These are phyloP conservation scores for Colletotrichum sp. DNA, from an alignment of 2,329 filamentous ascomycete species.

Conservation along the genomic window DNA sequence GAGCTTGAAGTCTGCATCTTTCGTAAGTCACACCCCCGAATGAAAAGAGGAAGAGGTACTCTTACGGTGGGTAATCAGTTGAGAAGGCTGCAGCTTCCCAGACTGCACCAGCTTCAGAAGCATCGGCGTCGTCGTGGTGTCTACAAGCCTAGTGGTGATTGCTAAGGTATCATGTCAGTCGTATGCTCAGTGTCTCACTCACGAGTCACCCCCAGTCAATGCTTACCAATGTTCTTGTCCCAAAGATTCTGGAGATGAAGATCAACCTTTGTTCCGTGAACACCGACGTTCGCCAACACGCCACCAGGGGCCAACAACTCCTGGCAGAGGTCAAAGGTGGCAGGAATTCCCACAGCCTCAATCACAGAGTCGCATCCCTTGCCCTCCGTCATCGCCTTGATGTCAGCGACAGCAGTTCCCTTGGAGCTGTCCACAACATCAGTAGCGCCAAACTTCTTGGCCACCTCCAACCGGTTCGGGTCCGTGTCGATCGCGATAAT, in stretches of 20 bases:
- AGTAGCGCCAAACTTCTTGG: constrained; percentile 53
- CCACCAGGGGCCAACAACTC: constrained; percentile 58
- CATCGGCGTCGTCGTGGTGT: constrained; percentile 53
- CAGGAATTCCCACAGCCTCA: constrained; percentile 60
- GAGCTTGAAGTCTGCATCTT: constrained; percentile 41
- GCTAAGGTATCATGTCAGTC: constrained; percentile 26
- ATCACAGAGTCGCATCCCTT: constrained; percentile 62
- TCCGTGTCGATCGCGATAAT: constrained; percentile 60
- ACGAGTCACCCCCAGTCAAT: too few species aligned
- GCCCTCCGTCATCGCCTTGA: constrained; percentile 51
- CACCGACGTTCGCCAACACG: constrained; percentile 61
- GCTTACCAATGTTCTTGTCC: constrained; percentile 57
- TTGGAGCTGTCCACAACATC: constrained; percentile 44
- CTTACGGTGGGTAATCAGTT: constrained; percentile 52
- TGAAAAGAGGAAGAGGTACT: rapidly evolving
- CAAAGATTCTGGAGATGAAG: constrained; percentile 60
- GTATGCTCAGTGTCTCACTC: neutral
- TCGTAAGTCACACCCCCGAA: neutral
- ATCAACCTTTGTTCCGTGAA: constrained; percentile 58
- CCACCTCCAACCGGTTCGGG: constrained; percentile 48
- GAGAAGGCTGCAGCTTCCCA: constrained; percentile 43
- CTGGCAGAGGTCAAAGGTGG: constrained; percentile 59
- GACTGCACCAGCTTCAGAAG: constrained; percentile 49
- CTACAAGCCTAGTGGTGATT: constrained; percentile 53
- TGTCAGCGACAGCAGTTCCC: constrained; percentile 37